These are phyloP conservation scores for Hypoxylon sp. DNA, from an alignment of 2,329 filamentous ascomycete species.

Conservation along the genomic window DNA sequence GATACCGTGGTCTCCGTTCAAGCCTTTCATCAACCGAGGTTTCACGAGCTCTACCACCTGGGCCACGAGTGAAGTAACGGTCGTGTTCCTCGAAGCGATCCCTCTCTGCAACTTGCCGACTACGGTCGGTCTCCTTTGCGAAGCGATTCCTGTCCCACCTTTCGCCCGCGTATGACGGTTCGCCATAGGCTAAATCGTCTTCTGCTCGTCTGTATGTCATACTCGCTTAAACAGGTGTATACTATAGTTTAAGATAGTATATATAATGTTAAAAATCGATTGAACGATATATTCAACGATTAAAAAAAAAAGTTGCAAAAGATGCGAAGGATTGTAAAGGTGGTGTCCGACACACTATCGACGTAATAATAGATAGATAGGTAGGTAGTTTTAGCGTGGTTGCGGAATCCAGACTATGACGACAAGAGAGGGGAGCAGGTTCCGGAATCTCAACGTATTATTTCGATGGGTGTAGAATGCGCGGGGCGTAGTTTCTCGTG, in stretches of 20 bases:
- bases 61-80: slow-evolving; percentile 53
- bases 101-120: slow-evolving; percentile 61
- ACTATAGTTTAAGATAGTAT: slow-evolving; percentile 24
- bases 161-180: slow-evolving; percentile 45
- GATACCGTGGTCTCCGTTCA: slow-evolving; percentile 54
- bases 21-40: slow-evolving; percentile 59
- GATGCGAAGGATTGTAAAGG: slow-evolving; percentile 3
- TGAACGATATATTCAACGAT: slow-evolving; percentile 1
- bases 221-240: too few relatives aligned
- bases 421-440: slow-evolving; percentile 28
- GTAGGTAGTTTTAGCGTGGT: slow-evolving; percentile 13
- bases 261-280: neutral
- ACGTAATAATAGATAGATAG: slow-evolving; percentile 15
- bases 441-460: slow-evolving; percentile 18
- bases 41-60: slow-evolving; percentile 53
- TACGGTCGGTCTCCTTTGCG: slow-evolving; percentile 54
- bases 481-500: slow-evolving; percentile 28
- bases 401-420: slow-evolving; percentile 29
- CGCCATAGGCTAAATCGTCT: slow-evolving; percentile 49
- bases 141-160: slow-evolving; percentile 67
- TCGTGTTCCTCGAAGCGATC: slow-evolving; percentile 64
- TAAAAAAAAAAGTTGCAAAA: slow-evolving; percentile 1
- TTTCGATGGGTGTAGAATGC: slow-evolving; percentile 11
- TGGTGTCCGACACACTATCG: slow-evolving; percentile 5
- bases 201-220: slow-evolving; percentile 48